Base-by-base conservation (phyloP, 73 alveolate genomes). In the Paramecium sonneborni region DNA sequence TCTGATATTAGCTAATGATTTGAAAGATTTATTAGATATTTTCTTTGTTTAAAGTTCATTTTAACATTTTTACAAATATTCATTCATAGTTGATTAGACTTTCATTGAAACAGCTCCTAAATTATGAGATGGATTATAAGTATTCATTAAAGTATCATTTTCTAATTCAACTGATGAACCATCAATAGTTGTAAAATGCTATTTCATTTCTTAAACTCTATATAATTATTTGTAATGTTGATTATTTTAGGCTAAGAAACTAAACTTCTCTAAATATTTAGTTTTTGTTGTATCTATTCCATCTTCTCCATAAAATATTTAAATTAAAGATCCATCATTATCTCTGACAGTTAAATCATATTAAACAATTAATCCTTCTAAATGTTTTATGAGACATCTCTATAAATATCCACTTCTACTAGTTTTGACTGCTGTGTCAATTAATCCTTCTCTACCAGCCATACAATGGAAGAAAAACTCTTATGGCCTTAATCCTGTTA, bases 341-440 rank as follows among this genome's bases (percentile, higher is more conserved):
- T 98, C 99, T 92, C 99, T 94, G 26, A 98, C 99, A 20, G 99
- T 96, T 92, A 94, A 89, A 93, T 98, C 99, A 93, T 98, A 98
- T 43, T 86, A 93, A 24, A 98, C 99, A 79, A 95, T 86, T 38
- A 98, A 70, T 32, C 98, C 96, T 86, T 98, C 99, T 52, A 98
- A 87, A 86, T 97, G 98, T 89, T 98, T 98, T 85, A 98, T 96
- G 43, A 98, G 88, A 89, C 99, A 97, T 93, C 99, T 95, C 91
- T 98, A 98, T 67, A 98, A 95, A 94, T 98, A 98, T 24, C 99
- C 99, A 92, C 97, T 87, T 88, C 99, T 94, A 76, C 98, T 88
- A 20, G 99, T 98, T 93, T 98, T 98, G 68, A 98, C 99, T 9
- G 99, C 99, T 44, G 99, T 98, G 96, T 98, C 99, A 70, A 98